Conservation (phyloP, 495 filamentous ascomycete genomes). For the Neurospora sp. region DNA sequence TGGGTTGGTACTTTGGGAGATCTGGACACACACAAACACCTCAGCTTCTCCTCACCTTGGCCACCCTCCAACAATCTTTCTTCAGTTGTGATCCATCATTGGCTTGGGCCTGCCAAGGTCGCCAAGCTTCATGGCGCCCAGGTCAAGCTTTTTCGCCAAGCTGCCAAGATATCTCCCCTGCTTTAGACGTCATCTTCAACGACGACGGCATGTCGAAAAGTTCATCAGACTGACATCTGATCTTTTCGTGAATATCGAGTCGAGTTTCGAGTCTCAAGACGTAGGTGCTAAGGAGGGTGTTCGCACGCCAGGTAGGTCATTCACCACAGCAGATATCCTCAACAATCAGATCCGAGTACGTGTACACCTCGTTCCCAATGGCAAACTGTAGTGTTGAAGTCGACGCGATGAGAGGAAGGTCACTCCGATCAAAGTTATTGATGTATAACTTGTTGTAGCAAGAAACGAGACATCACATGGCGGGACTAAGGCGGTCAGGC, state of each 20-base stretch:
- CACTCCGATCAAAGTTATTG: background rate
- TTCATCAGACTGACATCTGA: background rate
- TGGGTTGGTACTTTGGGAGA: background rate
- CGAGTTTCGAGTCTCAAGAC: background rate
- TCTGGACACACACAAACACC: background rate
- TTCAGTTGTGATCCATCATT: background rate
- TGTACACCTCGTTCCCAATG: background rate
- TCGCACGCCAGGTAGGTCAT: background rate
- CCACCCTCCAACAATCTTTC: background rate
- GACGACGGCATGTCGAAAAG: background rate
- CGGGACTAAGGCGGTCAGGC: background rate
- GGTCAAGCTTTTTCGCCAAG: constrained; percentile 23
- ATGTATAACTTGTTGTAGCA: background rate
- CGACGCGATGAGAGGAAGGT: background rate
- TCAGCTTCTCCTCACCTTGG: background rate
- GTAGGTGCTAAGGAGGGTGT: background rate
- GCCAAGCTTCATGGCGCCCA: constrained; percentile 9
- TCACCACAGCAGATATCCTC: background rate
- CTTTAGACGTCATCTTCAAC: background rate
- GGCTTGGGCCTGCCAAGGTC: constrained; percentile 2
- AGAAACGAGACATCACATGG: background rate
- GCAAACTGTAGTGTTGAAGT: background rate
- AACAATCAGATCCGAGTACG: background rate
- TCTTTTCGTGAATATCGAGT: background rate
- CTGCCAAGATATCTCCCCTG: constrained; percentile 15